Evolutionary conservation across 2,329 filamentous ascomycete species (phyloP).

Genomic region (Alternaria burnsii): DNA sequence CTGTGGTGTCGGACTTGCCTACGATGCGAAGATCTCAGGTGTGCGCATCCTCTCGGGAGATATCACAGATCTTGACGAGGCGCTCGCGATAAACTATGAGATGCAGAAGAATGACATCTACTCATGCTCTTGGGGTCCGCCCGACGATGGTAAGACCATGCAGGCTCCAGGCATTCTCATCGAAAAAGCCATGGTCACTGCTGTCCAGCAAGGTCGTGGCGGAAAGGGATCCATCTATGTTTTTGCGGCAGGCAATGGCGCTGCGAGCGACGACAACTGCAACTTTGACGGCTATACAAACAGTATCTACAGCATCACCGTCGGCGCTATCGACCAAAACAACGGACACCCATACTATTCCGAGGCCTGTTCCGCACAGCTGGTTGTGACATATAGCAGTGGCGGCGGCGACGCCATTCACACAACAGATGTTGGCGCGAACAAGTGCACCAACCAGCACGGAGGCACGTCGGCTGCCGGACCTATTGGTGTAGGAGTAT

Average conservation of each 20-base stretch:
- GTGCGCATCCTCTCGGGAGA: constrained; percentile 91
- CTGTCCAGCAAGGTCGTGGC: constrained; percentile 83
- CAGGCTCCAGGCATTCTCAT: constrained; percentile 91
- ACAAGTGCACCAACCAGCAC: constrained; percentile 81
- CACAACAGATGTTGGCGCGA: constrained; percentile 90
- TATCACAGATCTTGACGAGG: constrained; percentile 92
- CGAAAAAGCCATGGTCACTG: constrained; percentile 87
- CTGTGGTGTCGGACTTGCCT: constrained; percentile 95
- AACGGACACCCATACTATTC: constrained; percentile 95
- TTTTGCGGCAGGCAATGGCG: constrained; percentile 96
- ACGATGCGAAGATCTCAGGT: constrained; percentile 87
- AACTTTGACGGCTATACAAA: constrained; percentile 99
- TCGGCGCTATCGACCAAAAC: constrained; percentile 88
- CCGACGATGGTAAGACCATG: constrained; percentile 93
- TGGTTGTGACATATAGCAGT: constrained; percentile 97
- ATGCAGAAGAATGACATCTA: constrained; percentile 95
- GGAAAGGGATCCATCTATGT: constrained; percentile 93
- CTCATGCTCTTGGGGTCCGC: constrained; percentile 98
- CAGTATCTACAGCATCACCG: constrained; percentile 98
- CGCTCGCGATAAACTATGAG: constrained; percentile 89
- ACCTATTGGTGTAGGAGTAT: constrained; percentile 89
- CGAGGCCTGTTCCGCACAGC: constrained; percentile 91
- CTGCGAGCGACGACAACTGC: constrained; percentile 88
- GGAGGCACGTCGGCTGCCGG: constrained; percentile 96
- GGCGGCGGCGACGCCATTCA: constrained; percentile 89